Base-by-base conservation (phyloP, 768 basidiomycete genomes). In the Multifurca ochricompacta region DNA sequence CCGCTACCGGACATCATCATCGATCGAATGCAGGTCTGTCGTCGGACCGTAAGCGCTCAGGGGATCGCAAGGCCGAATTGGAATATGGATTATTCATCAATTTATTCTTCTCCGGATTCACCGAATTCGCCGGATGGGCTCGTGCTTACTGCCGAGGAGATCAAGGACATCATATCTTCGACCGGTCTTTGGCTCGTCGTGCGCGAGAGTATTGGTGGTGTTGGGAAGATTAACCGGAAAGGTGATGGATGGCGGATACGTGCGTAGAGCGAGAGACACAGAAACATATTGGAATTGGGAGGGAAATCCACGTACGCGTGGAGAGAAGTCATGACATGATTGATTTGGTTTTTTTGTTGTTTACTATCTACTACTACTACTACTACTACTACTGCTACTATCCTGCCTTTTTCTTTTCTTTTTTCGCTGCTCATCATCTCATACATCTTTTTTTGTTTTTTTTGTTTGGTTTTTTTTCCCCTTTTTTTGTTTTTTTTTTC, bases 181-280 rank as follows among this genome's bases (percentile, higher is more conserved):
- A 94, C 89, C 1, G 87, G 82, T 6, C 71, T 95, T 67, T 97
- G 92, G 91, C 69, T 95, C 46, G 84, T 92, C n/a, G 91, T 93
- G 2, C 74, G 93, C 49, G 91, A 95, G 67, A 83, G 84, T 14
- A 89, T 94, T 67, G 90, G 90, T 4, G 92, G 92, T 3, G 77
- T 94, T 37, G 91, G 88, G 4, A 83, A 78, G 69, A 85, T 85
- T 34, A 79, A 73, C 56, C 71, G 87, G 68, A 87, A 85, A 66
- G 85, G 85, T 19, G 83, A 85, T 62, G 85, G 85, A 19, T 87
- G 85, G 87, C 71, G 81, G 65, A 82, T 90, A 54, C 69, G 86
- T 21, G 78, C 79, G 14, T 89, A 62, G 35, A 4, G 27, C n/a
- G 31, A 28, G 42, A 25, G 7, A 5, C 4, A 6, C 42, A 9